These are phyloP conservation scores for Naganishia antarctica DNA, from an alignment of 768 basidiomycete species.

Conservation along the genomic window DNA sequence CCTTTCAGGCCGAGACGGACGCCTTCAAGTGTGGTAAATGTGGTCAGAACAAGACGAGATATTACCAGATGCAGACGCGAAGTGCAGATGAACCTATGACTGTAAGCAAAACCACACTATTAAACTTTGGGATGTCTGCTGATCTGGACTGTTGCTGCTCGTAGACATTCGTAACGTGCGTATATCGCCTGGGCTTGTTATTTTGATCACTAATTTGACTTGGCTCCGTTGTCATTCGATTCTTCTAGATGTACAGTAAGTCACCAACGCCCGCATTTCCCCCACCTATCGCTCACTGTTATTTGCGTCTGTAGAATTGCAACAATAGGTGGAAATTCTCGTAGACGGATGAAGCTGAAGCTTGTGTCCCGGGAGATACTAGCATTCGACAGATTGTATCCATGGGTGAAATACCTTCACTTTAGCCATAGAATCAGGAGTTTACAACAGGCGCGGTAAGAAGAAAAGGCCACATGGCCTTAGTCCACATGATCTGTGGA, in stretches of 20 bases:
- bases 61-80: conserved; percentile 93
- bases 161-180: conserved; percentile 27
- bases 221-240: too few relatives aligned
- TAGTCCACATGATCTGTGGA: too few relatives aligned
- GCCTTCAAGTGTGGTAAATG: conserved; percentile 95
- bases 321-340: conserved; percentile 28
- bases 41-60: conserved; percentile 74
- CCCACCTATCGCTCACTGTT: too few relatives aligned
- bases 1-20: conserved; percentile 78
- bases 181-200: neutral
- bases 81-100: conserved; percentile 99
- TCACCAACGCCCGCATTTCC: neutral
- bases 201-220: too few relatives aligned
- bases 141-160: neutral
- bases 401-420: conserved; percentile 15
- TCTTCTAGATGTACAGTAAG: conserved; percentile 17
- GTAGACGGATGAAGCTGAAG: neutral
- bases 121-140: too few relatives aligned
- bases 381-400: conserved; percentile 6
- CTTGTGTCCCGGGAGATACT: neutral
- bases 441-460: too few relatives aligned
- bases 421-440: neutral
- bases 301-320: conserved; percentile 13
- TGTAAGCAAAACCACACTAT: too few relatives aligned
- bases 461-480: too few relatives aligned